Evolutionary conservation across 257 asterid species (phyloP).

Genomic region (Nicotiana noctiflora): DNA sequence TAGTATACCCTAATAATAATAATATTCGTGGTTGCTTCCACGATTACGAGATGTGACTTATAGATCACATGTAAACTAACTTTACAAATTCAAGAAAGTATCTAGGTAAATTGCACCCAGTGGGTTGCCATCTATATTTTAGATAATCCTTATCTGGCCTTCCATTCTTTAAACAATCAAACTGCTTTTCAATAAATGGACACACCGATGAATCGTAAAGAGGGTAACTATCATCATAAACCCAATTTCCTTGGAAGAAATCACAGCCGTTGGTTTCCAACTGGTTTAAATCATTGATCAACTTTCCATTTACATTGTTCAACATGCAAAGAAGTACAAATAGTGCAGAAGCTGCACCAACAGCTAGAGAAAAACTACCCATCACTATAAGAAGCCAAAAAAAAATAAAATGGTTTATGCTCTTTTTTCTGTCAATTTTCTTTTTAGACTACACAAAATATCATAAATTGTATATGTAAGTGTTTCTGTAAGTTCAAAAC

Average conservation of each 20-base stretch:
- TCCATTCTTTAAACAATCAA: slow-evolving; percentile 26
- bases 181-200: slow-evolving; percentile 21
- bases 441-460: too few relatives aligned
- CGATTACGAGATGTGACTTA: too few relatives aligned
- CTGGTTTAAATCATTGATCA: neutral
- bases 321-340: neutral
- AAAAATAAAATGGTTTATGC: neutral
- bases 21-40: too few relatives aligned
- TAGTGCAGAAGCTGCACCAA: neutral
- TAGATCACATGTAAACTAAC: too few relatives aligned
- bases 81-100: neutral
- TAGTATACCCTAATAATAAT: too few relatives aligned
- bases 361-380: neutral
- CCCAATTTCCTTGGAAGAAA: slow-evolving; percentile 24
- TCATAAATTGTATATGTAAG: too few relatives aligned
- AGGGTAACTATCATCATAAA: slow-evolving; percentile 24
- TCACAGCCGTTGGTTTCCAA: slow-evolving; percentile 4
- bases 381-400: neutral
- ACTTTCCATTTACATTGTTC: slow-evolving; percentile 6
- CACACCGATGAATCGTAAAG: slow-evolving; percentile 19
- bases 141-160: slow-evolving; percentile 19
- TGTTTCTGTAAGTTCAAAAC: too few relatives aligned
- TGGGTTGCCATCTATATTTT: slow-evolving; percentile 30
- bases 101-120: slow-evolving; percentile 21
- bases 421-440: neutral